Conservation (phyloP, 768 basidiomycete genomes). For the Mycena leptocephala region DNA sequence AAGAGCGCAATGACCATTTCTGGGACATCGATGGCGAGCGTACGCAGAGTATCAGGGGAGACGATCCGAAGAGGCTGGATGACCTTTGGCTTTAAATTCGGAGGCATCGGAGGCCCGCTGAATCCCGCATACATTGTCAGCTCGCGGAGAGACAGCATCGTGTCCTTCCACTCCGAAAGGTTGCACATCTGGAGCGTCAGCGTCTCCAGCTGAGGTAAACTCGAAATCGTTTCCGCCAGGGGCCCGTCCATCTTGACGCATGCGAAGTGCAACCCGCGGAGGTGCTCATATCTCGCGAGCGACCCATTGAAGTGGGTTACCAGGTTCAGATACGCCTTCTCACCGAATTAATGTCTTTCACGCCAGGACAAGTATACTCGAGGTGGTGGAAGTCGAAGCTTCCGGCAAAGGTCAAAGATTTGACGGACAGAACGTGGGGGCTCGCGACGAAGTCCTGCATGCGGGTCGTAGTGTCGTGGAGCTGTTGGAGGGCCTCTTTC, state of each 20-base stretch:
- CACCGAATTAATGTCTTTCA: too few relatives aligned
- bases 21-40: neutral
- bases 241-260: neutral
- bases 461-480: too few relatives aligned
- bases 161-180: neutral
- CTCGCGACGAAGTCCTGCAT: too few relatives aligned
- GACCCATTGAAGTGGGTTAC: too few relatives aligned
- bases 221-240: neutral
- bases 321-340: too few relatives aligned
- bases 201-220: neutral
- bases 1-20: neutral
- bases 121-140: neutral
- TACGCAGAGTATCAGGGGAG: neutral
- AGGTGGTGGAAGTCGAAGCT: too few relatives aligned
- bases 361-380: too few relatives aligned
- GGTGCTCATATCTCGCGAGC: too few relatives aligned
- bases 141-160: neutral
- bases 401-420: too few relatives aligned
- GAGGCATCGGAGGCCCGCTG: neutral
- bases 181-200: neutral
- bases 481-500: too few relatives aligned
- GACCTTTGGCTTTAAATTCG: too few relatives aligned
- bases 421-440: too few relatives aligned
- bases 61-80: neutral
- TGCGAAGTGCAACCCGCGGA: neutral